Evolutionary conservation across 768 basidiomycete genomes (phyloP), one percentile per base, ranked within the genome.

Genomic region (Crepidotus variabilis): DNA sequence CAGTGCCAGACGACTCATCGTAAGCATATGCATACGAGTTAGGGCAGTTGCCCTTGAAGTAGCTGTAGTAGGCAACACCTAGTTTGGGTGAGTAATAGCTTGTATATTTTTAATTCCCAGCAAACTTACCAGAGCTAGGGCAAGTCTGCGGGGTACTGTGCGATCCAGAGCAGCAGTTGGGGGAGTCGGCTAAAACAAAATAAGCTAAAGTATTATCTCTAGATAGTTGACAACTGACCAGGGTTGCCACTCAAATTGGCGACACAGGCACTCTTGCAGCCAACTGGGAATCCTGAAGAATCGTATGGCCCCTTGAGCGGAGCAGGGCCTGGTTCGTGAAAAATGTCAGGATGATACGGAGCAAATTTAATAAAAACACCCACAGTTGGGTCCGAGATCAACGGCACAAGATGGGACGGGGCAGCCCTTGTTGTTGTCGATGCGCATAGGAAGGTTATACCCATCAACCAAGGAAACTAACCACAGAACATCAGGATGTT

Each of bases 141-240:
- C 86, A 87, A 1, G 83, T 85, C 6, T 61, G 68, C 0, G 81
- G 63, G 5, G 80, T 82, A 61, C 71, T 67, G 64, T 78, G 72
- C 39, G 67, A 69, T 7, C 87, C 87, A 23, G 77, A 77, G 72
- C 86, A 88, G 68, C 86, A 87, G 62, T 85, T 84, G 6, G 78
- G 67, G 35, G 83, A 83, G 70, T 87, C 77, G 20, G 60, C 83
- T 82, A 50, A 47, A 28, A 8, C 24, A 50, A 43, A 55, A 43
- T 33, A 20, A 43, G 55, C 8, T 6, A 51, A 32, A 20, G 16
- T 11, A 18, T 22, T 20, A 20, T 3, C 9, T 6, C 36, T 48
- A 47, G 34, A 28, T 33, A 46, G 23, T 8, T 28, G 14, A 32
- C n/a, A 13, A 39, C 66, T 62, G 57, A 72, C 74, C 66, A 65